These are phyloP conservation scores for Candida tetrigidarum DNA, from an alignment of 1,139 yeast genomes.

Conservation along the genomic window DNA sequence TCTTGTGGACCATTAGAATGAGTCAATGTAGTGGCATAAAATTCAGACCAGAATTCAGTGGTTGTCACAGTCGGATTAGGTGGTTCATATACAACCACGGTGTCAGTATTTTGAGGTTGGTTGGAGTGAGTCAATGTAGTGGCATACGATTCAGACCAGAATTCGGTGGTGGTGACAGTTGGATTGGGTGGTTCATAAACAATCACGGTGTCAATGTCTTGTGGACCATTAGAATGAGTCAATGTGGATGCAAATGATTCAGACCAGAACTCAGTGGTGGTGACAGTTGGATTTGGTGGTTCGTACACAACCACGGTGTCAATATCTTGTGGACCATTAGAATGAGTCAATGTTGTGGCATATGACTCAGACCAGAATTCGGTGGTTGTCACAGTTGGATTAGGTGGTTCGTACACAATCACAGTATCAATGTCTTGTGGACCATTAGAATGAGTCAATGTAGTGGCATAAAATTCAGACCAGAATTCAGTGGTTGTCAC, in stretches of 20 bases:
- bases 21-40: conserved; percentile 13
- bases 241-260: conserved; percentile 9
- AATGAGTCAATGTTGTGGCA: conserved; percentile 15
- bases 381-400: conserved; percentile 9
- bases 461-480: conserved; percentile 10
- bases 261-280: conserved; percentile 15
- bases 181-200: conserved; percentile 23
- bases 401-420: conserved; percentile 16
- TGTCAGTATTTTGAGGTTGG: conserved; percentile 10
- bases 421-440: conserved; percentile 17
- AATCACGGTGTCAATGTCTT: conserved; percentile 21
- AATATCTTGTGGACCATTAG: conserved; percentile 17
- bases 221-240: conserved; percentile 15
- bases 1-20: conserved; percentile 14
- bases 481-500: conserved; percentile 18
- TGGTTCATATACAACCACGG: conserved; percentile 22
- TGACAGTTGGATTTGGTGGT: conserved; percentile 20
- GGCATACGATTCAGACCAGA: conserved; percentile 13
- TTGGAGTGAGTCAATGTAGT: conserved; percentile 14
- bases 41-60: conserved; percentile 16
- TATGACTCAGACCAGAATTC: conserved; percentile 4
- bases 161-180: conserved; percentile 18
- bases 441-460: conserved; percentile 13
- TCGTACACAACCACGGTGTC: conserved; percentile 23
- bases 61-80: conserved; percentile 12